phyloP scores from a whole-genome alignment of 163 green algal genomes.

The Coccomyxa subellipsoidea region DNA sequence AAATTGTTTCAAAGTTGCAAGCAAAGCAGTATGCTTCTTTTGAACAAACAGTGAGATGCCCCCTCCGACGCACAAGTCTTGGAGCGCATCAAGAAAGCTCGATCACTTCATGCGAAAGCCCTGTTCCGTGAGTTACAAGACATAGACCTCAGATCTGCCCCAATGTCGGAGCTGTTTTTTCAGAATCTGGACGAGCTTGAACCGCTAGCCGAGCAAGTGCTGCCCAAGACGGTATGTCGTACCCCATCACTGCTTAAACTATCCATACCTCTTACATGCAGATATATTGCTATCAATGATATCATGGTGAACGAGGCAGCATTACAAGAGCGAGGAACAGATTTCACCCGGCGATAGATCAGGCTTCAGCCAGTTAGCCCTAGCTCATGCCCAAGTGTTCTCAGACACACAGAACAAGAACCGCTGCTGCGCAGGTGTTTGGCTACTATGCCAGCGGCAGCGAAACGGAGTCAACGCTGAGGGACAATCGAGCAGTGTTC shows the following conservation, averaged over 20 bases:
- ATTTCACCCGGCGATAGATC: too few species aligned
- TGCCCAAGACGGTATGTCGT: neutral
- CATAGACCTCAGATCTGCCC: neutral
- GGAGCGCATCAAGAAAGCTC: too few species aligned
- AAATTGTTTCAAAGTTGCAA: too few species aligned
- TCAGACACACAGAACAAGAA: too few species aligned
- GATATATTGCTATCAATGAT: neutral
- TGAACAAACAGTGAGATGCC: too few species aligned
- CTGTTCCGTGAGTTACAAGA: neutral
- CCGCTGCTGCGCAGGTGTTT: slow-evolving; percentile 23
- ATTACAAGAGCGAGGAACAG: too few species aligned
- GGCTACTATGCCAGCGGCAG: slow-evolving; percentile 67
- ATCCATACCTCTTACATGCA: neutral
- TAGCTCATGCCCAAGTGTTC: too few species aligned
- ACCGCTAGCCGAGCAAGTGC: neutral
- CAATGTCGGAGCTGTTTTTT: neutral
- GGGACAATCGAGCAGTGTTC: slow-evolving; percentile 66
- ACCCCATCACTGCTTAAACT: neutral
- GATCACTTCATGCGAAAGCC: too few species aligned
- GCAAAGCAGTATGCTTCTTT: too few species aligned
- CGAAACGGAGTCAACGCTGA: slow-evolving; percentile 63
- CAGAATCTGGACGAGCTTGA: slow-evolving; percentile 10
- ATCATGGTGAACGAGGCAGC: too few species aligned
- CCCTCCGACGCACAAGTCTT: too few species aligned
- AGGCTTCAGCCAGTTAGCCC: too few species aligned